phyloP scores from a whole-genome alignment of 2,329 filamentous ascomycete genomes.

The Pseudopithomyces maydicus region DNA sequence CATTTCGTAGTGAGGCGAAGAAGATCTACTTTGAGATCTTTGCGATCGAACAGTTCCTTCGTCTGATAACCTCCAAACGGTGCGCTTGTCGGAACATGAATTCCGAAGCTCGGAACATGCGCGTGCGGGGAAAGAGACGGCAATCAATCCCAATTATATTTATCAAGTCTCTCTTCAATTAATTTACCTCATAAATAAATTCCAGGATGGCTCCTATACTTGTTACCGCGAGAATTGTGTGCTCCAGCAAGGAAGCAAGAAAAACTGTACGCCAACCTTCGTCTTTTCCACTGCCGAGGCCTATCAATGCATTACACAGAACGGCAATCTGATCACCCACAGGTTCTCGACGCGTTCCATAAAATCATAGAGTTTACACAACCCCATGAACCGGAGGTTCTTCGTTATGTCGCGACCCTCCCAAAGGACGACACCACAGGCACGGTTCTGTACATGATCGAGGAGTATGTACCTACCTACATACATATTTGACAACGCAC shows the following conservation, averaged over 20 bases:
- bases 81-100: constrained; percentile 4
- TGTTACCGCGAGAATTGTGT: constrained; percentile 25
- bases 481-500: background rate
- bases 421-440: constrained; percentile 18
- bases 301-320: background rate
- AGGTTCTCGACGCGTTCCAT: constrained; percentile 25
- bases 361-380: constrained; percentile 29
- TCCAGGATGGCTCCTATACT: constrained; percentile 23
- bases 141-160: background rate
- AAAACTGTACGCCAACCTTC: constrained; percentile 11
- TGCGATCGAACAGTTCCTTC: background rate
- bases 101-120: constrained; percentile 11
- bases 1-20: too few relatives aligned
- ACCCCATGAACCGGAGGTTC: constrained; percentile 26
- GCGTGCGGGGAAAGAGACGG: background rate
- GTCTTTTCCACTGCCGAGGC: background rate
- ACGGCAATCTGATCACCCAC: background rate
- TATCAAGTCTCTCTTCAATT: background rate
- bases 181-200: background rate
- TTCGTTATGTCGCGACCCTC: constrained; percentile 29
- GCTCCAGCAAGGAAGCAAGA: constrained; percentile 18
- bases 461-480: constrained; percentile 17
- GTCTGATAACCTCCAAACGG: background rate
- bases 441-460: constrained; percentile 33
- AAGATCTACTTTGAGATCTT: too few relatives aligned